Evolutionary conservation across 2,329 filamentous ascomycete genomes (phyloP).

Genomic region (Curvularia sp.): DNA sequence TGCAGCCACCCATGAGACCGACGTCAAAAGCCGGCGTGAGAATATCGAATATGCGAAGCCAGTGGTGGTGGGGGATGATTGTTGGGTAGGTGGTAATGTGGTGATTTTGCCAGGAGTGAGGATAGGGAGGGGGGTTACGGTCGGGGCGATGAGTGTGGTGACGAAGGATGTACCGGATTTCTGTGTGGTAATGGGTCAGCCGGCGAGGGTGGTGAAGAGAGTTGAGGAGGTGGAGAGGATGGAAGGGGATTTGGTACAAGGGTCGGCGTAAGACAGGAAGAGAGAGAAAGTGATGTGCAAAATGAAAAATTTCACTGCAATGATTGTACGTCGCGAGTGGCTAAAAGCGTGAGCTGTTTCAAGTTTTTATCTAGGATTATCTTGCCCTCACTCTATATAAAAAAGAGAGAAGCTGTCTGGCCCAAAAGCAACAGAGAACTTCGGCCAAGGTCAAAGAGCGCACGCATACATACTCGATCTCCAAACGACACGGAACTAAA

Average conservation of each 20-base stretch:
- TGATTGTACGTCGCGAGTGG: neutral
- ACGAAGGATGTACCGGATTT: constrained; percentile 75
- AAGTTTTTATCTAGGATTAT: constrained; percentile 1
- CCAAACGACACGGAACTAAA: constrained; percentile 6
- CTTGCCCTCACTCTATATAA: neutral
- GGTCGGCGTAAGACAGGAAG: neutral
- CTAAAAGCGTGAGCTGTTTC: constrained; percentile 1
- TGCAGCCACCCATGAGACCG: constrained; percentile 60
- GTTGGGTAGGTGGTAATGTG: constrained; percentile 58
- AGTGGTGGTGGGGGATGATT: constrained; percentile 55
- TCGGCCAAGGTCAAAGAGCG: neutral
- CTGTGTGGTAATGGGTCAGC: constrained; percentile 69
- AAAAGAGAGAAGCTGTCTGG: neutral
- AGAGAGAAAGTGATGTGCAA: neutral
- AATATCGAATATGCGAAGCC: constrained; percentile 59
- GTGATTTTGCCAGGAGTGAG: constrained; percentile 76
- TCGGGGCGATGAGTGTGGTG: constrained; percentile 84
- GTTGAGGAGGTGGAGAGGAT: constrained; percentile 26
- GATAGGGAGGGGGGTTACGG: constrained; percentile 74
- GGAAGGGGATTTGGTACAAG: constrained; percentile 13
- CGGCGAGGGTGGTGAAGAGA: constrained; percentile 63
- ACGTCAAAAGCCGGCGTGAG: constrained; percentile 56
- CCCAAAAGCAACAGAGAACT: neutral
- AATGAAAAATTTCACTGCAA: neutral
- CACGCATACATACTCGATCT: neutral